Evolutionary conservation across 2,329 filamentous ascomycete genomes (phyloP).

Genomic region (Orbilia ellipsospora): DNA sequence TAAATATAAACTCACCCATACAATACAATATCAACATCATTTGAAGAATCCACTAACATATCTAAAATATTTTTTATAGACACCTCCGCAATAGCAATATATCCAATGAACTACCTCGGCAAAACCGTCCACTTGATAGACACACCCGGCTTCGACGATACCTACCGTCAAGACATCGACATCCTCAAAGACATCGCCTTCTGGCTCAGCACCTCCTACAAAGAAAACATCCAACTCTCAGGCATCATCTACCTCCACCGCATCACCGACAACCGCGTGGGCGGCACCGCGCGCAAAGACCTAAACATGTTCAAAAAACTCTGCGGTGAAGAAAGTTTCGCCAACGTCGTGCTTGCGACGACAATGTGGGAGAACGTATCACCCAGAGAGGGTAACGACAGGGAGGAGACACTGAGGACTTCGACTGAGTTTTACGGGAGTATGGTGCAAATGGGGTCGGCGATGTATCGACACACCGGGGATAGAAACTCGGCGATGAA

Average conservation of each 20-base stretch:
- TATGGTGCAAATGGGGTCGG: constrained; percentile 3
- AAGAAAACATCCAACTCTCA: constrained; percentile 57
- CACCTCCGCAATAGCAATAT: constrained; percentile 1
- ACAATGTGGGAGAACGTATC: constrained; percentile 63
- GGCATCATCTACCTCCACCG: constrained; percentile 61
- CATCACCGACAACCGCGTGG: constrained; percentile 62
- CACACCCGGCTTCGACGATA: constrained; percentile 61
- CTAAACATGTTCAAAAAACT: constrained; percentile 65
- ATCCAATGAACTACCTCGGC: constrained; percentile 4
- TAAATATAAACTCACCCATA: background rate
- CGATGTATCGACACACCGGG: constrained; percentile 3
- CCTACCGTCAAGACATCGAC: constrained; percentile 58
- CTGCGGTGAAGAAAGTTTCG: constrained; percentile 63
- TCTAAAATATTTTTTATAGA: background rate
- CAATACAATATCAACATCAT: no score
- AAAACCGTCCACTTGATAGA: constrained; percentile 60
- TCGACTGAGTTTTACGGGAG: constrained; percentile 11
- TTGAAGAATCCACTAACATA: no score
- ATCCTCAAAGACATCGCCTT: constrained; percentile 60
- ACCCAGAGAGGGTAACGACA: background rate
- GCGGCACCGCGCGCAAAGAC: constrained; percentile 63
- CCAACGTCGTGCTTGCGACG: constrained; percentile 63
- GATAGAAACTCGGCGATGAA: constrained; percentile 11
- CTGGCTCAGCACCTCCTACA: constrained; percentile 58
- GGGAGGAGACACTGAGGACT: background rate